Percentiles rank a stretch among this genome's conserved stretches.
Conservation (phyloP, 2,329 filamentous ascomycete genomes). For the Pseudogymnoascus verrucosus region DNA sequence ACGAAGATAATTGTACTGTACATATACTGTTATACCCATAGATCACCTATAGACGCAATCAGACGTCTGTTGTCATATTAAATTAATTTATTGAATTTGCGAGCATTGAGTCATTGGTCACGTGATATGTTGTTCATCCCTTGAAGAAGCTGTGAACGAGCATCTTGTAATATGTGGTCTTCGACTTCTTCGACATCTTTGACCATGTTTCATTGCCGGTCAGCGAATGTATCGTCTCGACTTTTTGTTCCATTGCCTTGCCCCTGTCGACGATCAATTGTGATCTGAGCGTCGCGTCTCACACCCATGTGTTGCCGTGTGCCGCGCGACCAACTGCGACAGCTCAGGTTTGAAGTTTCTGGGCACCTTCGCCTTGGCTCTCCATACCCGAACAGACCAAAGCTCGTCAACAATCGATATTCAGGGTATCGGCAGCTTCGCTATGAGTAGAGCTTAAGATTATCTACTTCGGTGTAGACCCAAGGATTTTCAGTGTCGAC, state of each 20-base stretch:
- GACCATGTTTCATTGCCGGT: not conserved
- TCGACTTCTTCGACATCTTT: not conserved
- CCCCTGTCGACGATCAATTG: not conserved
- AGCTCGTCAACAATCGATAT: not conserved
- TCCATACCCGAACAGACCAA: not conserved
- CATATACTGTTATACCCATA: conserved; percentile 8
- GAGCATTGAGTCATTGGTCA: not conserved
- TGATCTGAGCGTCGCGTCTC: conserved; percentile 3
- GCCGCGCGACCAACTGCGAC: not conserved
- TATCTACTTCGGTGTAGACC: not conserved
- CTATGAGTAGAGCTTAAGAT: not conserved
- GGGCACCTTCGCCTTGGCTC: not conserved
- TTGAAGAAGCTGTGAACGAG: not conserved
- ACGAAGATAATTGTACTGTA: conserved; percentile 15
- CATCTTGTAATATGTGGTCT: not conserved
- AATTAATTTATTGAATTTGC: not conserved
- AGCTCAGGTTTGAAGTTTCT: not conserved
- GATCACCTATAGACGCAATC: not conserved
- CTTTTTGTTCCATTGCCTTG: conserved; percentile 3
- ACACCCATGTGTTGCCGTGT: not conserved
- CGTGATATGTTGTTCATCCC: not conserved
- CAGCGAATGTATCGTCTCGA: not conserved
- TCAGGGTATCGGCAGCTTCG: not conserved
- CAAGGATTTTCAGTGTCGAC: not conserved
- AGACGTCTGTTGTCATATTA: conserved; percentile 1